Base-by-base conservation (phyloP, 2,329 filamentous ascomycete genomes). In the Westerdykella aurantiaca region DNA sequence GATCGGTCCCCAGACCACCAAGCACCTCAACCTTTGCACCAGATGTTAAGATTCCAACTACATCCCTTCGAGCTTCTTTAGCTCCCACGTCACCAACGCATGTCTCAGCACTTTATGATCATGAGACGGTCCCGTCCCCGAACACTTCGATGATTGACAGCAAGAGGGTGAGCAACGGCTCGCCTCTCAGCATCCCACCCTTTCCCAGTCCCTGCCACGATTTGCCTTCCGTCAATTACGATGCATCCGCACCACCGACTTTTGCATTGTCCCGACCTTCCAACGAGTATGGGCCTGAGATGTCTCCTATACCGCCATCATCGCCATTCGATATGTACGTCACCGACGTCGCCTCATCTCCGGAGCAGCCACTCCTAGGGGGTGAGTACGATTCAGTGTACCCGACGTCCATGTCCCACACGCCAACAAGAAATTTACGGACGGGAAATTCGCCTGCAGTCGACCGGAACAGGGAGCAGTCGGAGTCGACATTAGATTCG, bases 141-240 rank as follows among this genome's bases (percentile, higher is more conserved):
- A 48, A 18, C 22, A 46, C 37, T 2, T 44, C 47, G 3, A 6
- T 46, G 50, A 13, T 45, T 4, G 46, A 55, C n/a, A 47, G 47
- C 5, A 50, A 57, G 18, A 53, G 57, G 7, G 12, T 60, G 21
- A 66, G 61, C 37, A 53, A 42, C 5, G 50, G 54, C 9, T 63
- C 60, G 10, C 43, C 61, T 2, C 62, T 68, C 49, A 67, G 54
- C 39, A 65, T 71, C 37, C 64, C 67, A 2, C 61, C 44, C 4
- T 68, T 72, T 72, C 85, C 90, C 68, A 95, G 73, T 6, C 83
- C 81, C 69, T 95, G 89, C 72, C 88, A 95, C 63, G 81, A 88
- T 9, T 85, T 90, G 60, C 95, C 96, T 50, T 93, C 64, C 9
- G 66, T 70, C 22, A 73, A 71, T 5, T 74, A 71, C 6, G 67